Evolutionary conservation across 202 grass and related monocot genomes (phyloP).

Genomic region (Hordeum pubiflorum): DNA sequence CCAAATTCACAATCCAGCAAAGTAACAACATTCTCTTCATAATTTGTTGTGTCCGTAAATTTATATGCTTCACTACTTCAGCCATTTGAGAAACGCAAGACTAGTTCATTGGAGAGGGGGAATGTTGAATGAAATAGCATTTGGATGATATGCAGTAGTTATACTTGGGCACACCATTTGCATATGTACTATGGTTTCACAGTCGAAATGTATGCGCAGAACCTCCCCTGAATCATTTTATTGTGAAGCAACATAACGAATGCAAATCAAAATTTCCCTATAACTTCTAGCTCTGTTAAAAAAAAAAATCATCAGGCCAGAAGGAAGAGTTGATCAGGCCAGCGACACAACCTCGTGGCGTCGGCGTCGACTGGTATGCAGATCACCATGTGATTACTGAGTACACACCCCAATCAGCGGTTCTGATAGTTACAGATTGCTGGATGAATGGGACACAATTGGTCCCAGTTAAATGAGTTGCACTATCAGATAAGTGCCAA

Average conservation of each 20-base stretch:
- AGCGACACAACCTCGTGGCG: neutral
- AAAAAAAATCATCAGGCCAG: too few species aligned
- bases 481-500: neutral
- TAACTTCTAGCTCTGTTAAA: too few species aligned
- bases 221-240: neutral
- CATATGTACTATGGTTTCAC: neutral
- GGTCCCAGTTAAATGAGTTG: neutral
- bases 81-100: neutral
- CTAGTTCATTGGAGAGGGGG: neutral
- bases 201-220: neutral
- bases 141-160: neutral
- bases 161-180: neutral
- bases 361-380: neutral
- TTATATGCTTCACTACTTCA: neutral
- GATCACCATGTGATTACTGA: neutral
- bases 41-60: neutral
- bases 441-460: neutral
- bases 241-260: neutral
- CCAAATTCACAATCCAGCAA: neutral
- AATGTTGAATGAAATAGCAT: neutral
- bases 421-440: neutral
- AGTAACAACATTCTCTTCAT: neutral
- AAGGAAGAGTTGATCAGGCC: neutral
- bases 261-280: neutral
- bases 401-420: neutral